Evolutionary conservation across 352 stramenopile species (phyloP), one percentile per base, ranked within the genome.

Genomic region (Globisporangium splendens): DNA sequence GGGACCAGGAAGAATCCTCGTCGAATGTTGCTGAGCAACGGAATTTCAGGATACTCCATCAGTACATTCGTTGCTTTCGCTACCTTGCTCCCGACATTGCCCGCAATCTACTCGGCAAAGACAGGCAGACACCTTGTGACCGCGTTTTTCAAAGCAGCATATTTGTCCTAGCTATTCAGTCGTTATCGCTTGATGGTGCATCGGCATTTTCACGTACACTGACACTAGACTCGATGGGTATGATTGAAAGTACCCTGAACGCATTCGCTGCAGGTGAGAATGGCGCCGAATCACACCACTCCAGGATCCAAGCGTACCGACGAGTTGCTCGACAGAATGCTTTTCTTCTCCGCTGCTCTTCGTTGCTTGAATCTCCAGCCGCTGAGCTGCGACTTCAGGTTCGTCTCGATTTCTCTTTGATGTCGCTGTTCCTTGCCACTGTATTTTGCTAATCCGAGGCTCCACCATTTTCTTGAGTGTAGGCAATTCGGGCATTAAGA

Each of bases 31-130:
- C 14, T 2, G 38, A 28, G 8, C 14, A 6, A 4, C 12, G 31
- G 8, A 7, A 39, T n/a, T 24, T 59, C 10, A 28, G 20, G 0
- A 41, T 59, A 21, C 50, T 58, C 42, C 49, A 58, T n/a, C 57
- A 63, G 22, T 48, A 41, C 12, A 20, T 46, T n/a, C 50, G 57
- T 14, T 63, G 57, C 43, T 59, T 63, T 21, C 41, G 17, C 3
- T 20, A 43, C 22, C 21, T 41, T 13, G 31, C 28, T 12, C 20
- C 18, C 5, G 17, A 46, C 8, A 41, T 57, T 17, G 24, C 57
- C n/a, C 10, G 31, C 12, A 8, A 24, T 4, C 20, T 63, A 13
- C 57, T 63, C 8, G 57, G 50, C 8, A 21, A 15, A 15, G 41
- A 53, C 14, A 24, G 7, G 10, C 6, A 43, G 21, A 43, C 57